phyloP scores from a whole-genome alignment of 768 basidiomycete species.

The Naganishia onofrii region DNA sequence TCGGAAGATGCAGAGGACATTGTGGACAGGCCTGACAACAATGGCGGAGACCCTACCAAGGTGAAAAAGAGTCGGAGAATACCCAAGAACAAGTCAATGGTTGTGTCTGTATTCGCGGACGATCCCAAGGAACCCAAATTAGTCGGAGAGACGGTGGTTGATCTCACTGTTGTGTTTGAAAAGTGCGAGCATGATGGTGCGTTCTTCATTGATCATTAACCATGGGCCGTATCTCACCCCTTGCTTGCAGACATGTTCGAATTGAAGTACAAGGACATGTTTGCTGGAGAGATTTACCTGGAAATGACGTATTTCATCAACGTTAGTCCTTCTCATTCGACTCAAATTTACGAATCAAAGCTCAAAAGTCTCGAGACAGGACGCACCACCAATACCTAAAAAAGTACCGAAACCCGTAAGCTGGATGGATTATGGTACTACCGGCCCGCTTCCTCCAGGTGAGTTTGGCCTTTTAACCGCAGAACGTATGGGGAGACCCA shows the following conservation, averaged over 20 bases:
- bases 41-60: neutral
- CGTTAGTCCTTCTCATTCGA: constrained; percentile 39
- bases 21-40: constrained; percentile 29
- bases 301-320: constrained; percentile 91
- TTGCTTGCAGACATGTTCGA: constrained; percentile 80
- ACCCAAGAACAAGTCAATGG: constrained; percentile 57
- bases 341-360: neutral
- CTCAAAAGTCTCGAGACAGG: constrained; percentile 2
- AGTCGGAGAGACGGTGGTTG: constrained; percentile 71
- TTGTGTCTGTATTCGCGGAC: constrained; percentile 75
- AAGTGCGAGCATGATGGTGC: constrained; percentile 88
- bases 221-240: no score
- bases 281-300: constrained; percentile 80
- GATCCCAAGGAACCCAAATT: constrained; percentile 75
- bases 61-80: constrained; percentile 41
- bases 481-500: neutral
- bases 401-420: constrained; percentile 32
- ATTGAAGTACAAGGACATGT: constrained; percentile 72
- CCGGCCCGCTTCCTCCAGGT: constrained; percentile 1
- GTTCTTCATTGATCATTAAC: constrained; percentile 40
- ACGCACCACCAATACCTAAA: constrained; percentile 31
- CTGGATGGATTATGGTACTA: constrained; percentile 21
- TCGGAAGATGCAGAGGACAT: constrained; percentile 57
- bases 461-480: neutral
- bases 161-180: constrained; percentile 73